phyloP scores from a whole-genome alignment of 2,329 filamentous ascomycete genomes.

The Pseudocercospora musae region DNA sequence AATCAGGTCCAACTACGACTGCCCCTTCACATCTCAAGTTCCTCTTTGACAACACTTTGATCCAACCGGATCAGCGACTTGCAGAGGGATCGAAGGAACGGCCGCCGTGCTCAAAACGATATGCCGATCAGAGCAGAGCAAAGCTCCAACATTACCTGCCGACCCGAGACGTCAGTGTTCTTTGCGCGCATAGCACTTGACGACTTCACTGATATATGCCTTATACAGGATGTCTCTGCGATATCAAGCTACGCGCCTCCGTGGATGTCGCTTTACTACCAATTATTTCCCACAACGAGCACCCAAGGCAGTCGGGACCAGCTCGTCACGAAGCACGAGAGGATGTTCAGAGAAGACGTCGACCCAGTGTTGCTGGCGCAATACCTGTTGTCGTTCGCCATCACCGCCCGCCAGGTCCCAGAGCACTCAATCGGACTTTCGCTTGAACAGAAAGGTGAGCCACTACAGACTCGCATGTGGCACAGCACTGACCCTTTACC shows the following conservation, averaged over 20 bases:
- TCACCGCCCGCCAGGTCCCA: constrained; percentile 31
- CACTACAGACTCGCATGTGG: neutral
- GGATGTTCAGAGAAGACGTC: constrained; percentile 21
- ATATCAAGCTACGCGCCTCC: constrained; percentile 24
- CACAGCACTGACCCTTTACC: neutral
- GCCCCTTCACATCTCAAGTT: constrained; percentile 31
- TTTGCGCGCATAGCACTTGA: neutral
- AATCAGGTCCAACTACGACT: constrained; percentile 18
- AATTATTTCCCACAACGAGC: constrained; percentile 26
- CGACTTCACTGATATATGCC: neutral
- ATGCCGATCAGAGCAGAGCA: constrained; percentile 19
- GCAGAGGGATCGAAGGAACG: constrained; percentile 2
- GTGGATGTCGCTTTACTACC: constrained; percentile 31
- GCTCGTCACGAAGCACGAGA: constrained; percentile 30
- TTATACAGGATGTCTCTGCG: constrained; percentile 20
- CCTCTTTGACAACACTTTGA: constrained; percentile 33
- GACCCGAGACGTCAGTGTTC: constrained; percentile 13
- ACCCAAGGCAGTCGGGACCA: constrained; percentile 20
- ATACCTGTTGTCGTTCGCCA: constrained; percentile 31
- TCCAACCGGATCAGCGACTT: constrained; percentile 19
- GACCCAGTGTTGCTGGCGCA: constrained; percentile 30
- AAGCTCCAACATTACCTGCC: constrained; percentile 28
- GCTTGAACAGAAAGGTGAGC: constrained; percentile 3
- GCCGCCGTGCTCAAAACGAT: constrained; percentile 14
- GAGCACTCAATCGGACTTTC: constrained; percentile 4